Base-by-base conservation (phyloP, 2,329 filamentous ascomycete species). In the Phialophora verrucosa region DNA sequence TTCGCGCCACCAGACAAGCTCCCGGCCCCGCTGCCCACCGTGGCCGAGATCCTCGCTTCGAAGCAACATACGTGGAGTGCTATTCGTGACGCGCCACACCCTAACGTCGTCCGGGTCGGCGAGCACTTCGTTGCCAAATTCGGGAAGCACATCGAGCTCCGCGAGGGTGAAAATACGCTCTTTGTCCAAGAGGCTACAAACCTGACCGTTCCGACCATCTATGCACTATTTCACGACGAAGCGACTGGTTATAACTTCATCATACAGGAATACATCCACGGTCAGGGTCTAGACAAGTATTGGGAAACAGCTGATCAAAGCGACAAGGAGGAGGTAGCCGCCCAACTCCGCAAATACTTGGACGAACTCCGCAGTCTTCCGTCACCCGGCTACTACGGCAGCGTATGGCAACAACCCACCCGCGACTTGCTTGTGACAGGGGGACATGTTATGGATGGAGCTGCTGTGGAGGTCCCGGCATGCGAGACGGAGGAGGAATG, bases 101-200 rank as follows among this genome's bases (percentile, higher is more conserved):
- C 32, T 17, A 3, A 47, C 20, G 35, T 47, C n/a, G 23, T 47
- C 35, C 55, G 55, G 1, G 55, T 58, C 35, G 55, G 35, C 2
- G 55, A 58, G 25, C 55, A 58, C 55, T 58, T 58, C 38, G 12
- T 58, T 58, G 55, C 20, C 35, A 58, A 58, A 44, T 58, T 58
- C 35, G 55, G 55, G 23, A 25, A 25, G 23, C 23, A 25, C 23
- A 25, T 25, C 23, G 23, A 25, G 23, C 23, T 58, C 35, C 31
- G 10, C 5, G 55, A 58, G 12, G 55, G 55, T 11, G 32, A 58
- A 58, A 44, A 58, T 27, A 44, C 20, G 32, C 55, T 58, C 55
- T 58, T 47, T 20, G n/a, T 58, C 20, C 32, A 44, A 23, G 35
- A 58, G 35, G 2, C 32, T 17, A 44, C 55, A 12, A 44, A 20